These are phyloP conservation scores for Sclerotinia trifoliorum DNA, from an alignment of 2,329 filamentous ascomycete species.

Conservation along the genomic window DNA sequence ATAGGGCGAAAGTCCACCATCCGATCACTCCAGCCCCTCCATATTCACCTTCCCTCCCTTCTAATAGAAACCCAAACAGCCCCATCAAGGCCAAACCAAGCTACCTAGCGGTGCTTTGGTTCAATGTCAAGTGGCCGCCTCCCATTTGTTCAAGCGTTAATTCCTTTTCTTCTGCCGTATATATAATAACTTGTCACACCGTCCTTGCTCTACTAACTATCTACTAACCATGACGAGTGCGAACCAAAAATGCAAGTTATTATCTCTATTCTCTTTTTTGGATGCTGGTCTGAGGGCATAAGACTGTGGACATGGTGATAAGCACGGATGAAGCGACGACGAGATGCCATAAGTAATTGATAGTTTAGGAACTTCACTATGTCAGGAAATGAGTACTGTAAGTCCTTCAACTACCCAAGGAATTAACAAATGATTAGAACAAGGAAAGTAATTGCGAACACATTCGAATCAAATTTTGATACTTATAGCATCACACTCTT, in stretches of 20 bases:
- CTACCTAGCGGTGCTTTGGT: neutral
- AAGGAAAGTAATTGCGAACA: neutral
- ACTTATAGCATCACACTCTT: neutral
- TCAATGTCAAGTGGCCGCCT: conserved; percentile 3
- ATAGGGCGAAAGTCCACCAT: conserved; percentile 1
- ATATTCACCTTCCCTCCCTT: neutral
- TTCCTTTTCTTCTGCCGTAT: neutral
- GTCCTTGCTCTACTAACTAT: too few species aligned
- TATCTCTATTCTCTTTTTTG: conserved; percentile 8
- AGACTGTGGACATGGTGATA: neutral
- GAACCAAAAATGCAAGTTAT: neutral
- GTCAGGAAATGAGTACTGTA: neutral
- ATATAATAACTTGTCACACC: neutral
- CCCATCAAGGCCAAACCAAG: neutral
- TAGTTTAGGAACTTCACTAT: neutral
- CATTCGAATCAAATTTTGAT: neutral
- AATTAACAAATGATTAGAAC: neutral
- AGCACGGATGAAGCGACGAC: neutral
- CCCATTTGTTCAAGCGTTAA: neutral
- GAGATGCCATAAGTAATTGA: neutral
- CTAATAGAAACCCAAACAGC: neutral
- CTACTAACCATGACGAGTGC: neutral
- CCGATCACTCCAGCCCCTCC: neutral
- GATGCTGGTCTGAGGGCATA: neutral
- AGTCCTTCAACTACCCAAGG: rapidly evolving